Percentiles rank a stretch among this genome's conserved stretches.
Conservation (phyloP, 345 rosid genomes). For the Euphorbia lathyris region DNA sequence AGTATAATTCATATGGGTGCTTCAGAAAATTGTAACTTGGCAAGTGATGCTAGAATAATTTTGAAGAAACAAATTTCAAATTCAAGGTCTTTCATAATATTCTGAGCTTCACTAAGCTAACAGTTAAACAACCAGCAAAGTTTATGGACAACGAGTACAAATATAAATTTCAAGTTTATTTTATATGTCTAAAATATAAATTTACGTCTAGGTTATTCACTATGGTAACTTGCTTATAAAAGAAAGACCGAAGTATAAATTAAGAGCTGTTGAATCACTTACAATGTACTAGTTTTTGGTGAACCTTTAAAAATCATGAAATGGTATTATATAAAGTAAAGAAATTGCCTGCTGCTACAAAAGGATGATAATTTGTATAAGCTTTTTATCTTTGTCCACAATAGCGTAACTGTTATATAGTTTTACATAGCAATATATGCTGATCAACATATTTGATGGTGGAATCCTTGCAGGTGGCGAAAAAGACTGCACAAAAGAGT, state of each 20-base stretch:
- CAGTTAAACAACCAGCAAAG: neutral
- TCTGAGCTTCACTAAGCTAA: neutral
- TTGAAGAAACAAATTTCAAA: too few relatives aligned
- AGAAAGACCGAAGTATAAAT: neutral
- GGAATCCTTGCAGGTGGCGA: constrained; percentile 63
- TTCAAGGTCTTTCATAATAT: too few relatives aligned
- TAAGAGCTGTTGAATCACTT: neutral
- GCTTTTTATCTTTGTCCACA: neutral
- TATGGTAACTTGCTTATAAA: neutral
- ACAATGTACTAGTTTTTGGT: neutral
- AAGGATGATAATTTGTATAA: neutral
- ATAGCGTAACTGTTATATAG: neutral
- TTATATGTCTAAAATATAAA: too few relatives aligned
- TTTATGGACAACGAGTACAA: neutral
- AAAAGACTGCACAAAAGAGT: constrained; percentile 84
- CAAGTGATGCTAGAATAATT: too few relatives aligned
- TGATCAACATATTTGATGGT: constrained; percentile 14
- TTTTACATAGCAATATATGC: neutral
- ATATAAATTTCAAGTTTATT: too few relatives aligned
- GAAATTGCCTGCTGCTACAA: neutral
- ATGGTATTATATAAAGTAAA: neutral
- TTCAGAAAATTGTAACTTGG: too few relatives aligned
- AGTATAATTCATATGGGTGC: too few relatives aligned
- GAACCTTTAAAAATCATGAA: neutral
- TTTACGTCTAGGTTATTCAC: neutral